A percentile compares a stretch with the other conserved stretches of the same genome.
Evolutionary conservation across 31 red algal species (phyloP).

Genomic region (Odonthalia washingtoniensis): DNA sequence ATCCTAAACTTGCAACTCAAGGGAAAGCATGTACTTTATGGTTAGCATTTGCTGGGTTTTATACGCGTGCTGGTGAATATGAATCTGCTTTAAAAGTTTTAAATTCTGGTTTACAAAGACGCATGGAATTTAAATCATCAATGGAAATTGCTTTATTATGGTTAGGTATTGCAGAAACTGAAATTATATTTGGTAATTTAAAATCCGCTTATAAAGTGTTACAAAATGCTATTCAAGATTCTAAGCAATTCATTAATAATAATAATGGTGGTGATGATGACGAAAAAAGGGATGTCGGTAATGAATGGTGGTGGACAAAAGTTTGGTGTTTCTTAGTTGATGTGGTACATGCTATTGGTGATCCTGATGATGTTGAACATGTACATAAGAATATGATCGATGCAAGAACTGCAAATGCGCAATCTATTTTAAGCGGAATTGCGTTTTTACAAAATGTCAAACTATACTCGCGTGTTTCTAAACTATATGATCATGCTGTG

Average conservation of each 20-base stretch:
- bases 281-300: conserved; percentile 47
- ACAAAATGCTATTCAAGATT: conserved; percentile 55
- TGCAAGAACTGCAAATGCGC: conserved; percentile 54
- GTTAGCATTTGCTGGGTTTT: conserved; percentile 87
- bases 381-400: conserved; percentile 78
- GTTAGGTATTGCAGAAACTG: conserved; percentile 84
- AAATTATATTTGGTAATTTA: conserved; percentile 50
- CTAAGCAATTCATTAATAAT: conserved; percentile 43
- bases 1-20: conserved; percentile 65
- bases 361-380: conserved; percentile 49
- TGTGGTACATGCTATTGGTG: conserved; percentile 55
- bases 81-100: conserved; percentile 74
- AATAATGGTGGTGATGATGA: conserved; percentile 56
- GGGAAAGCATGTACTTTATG: conserved; percentile 80
- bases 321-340: conserved; percentile 78
- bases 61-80: conserved; percentile 71
- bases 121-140: conserved; percentile 51
- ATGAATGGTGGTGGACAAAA: conserved; percentile 57
- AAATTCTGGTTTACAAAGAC: conserved; percentile 58
- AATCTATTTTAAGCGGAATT: conserved; percentile 71
- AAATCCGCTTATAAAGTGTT: conserved; percentile 46
- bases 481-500: conserved; percentile 65
- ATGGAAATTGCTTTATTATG: conserved; percentile 86
- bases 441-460: conserved; percentile 63
- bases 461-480: conserved; percentile 74